These are phyloP conservation scores for Syzygium oleosum DNA, from an alignment of 345 rosid genomes.

Conservation along the genomic window DNA sequence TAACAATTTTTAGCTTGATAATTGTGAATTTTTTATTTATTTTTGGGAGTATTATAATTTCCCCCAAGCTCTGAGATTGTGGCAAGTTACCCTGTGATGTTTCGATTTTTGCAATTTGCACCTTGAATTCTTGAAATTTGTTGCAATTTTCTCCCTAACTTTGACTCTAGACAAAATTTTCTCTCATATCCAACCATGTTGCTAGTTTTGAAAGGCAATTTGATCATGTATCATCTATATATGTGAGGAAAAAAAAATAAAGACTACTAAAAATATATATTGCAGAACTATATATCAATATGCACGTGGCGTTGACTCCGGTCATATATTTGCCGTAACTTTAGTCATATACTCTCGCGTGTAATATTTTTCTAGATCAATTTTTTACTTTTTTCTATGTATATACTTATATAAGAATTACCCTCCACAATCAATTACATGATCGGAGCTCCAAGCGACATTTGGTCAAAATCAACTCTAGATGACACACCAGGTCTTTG, in stretches of 20 bases:
- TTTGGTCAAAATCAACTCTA: not conserved
- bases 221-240: not conserved
- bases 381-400: not conserved
- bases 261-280: not conserved
- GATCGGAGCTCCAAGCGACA: not conserved
- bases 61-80: not conserved
- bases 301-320: rapidly evolving
- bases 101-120: not conserved
- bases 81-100: not conserved
- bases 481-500: not conserved
- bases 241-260: not conserved
- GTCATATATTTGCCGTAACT: not conserved
- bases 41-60: not conserved
- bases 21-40: no score
- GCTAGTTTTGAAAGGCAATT: not conserved
- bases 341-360: not conserved
- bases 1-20: no score
- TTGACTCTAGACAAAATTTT: not conserved
- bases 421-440: not conserved
- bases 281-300: not conserved
- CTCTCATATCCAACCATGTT: not conserved
- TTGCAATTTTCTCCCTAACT: not conserved
- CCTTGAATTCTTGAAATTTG: not conserved
- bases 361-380: not conserved
- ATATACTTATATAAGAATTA: not conserved